phyloP scores from a whole-genome alignment of 2,329 filamentous ascomycete genomes.

The Cyanodermella asteris region DNA sequence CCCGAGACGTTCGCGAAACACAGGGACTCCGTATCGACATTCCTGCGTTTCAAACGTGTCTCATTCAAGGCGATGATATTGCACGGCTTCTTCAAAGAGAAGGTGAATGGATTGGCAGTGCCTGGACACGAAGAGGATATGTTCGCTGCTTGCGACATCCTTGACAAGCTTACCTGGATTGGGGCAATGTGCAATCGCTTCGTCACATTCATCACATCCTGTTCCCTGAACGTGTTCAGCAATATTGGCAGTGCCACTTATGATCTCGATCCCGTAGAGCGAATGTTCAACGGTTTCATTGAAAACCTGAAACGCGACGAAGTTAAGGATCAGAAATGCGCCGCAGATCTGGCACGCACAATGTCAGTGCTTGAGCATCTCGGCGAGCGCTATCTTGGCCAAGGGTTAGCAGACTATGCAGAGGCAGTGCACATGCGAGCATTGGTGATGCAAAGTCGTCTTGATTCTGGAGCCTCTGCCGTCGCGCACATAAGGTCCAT shows the following conservation, averaged over 20 bases:
- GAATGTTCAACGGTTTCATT: conserved; percentile 71
- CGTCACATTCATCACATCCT: conserved; percentile 55
- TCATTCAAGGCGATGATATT: conserved; percentile 71
- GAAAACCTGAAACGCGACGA: conserved; percentile 68
- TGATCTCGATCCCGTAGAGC: conserved; percentile 79
- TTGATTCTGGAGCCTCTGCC: conserved; percentile 54
- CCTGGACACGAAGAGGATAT: conserved; percentile 54
- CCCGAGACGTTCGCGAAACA: conserved; percentile 66
- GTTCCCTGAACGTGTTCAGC: conserved; percentile 56
- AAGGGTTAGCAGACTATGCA: conserved; percentile 49
- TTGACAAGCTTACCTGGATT: conserved; percentile 73
- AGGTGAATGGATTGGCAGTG: conserved; percentile 44
- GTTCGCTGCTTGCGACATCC: conserved; percentile 56
- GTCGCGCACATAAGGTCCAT: conserved; percentile 42
- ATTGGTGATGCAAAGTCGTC: conserved; percentile 53
- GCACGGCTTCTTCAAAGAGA: conserved; percentile 57
- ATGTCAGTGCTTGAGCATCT: conserved; percentile 76
- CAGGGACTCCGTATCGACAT: conserved; percentile 65
- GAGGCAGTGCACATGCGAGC: conserved; percentile 62
- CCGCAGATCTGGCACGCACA: conserved; percentile 59
- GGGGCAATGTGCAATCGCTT: conserved; percentile 67
- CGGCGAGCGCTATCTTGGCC: conserved; percentile 54
- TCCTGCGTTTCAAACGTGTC: conserved; percentile 71
- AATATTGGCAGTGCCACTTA: conserved; percentile 60
- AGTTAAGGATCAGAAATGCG: conserved; percentile 63